Percentiles rank a stretch among this genome's conserved stretches.
phyloP scores from a whole-genome alignment of 2,329 filamentous ascomycete species.

The Cordyceps cicadae region DNA sequence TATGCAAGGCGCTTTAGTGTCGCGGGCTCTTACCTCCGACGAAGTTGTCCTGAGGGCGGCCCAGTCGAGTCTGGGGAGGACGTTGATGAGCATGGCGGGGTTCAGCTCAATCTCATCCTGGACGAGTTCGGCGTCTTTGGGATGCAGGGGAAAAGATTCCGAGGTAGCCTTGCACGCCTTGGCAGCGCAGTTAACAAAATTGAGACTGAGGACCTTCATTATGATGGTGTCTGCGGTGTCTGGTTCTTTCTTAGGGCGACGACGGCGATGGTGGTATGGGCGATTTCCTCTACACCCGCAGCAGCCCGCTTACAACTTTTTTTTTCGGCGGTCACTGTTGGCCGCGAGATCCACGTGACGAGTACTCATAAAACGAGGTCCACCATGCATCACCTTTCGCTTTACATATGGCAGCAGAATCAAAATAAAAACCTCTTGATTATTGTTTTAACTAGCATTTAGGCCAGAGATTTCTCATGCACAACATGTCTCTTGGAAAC shows the following conservation, averaged over 20 bases:
- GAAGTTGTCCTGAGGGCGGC: constrained; percentile 65
- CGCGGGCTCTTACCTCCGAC: constrained; percentile 53
- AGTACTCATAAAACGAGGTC: neutral
- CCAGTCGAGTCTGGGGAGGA: constrained; percentile 87
- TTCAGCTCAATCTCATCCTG: constrained; percentile 80
- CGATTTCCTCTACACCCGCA: constrained; percentile 9
- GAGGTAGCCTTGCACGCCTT: constrained; percentile 84
- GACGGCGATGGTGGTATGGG: neutral
- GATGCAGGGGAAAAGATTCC: constrained; percentile 81
- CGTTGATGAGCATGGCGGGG: constrained; percentile 69
- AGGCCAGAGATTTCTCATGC: constrained; percentile 12
- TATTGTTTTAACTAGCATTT: neutral
- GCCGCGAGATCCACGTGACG: constrained; percentile 24
- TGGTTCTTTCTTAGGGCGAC: neutral
- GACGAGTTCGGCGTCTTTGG: constrained; percentile 83
- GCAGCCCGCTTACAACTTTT: constrained; percentile 22
- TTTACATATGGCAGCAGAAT: neutral
- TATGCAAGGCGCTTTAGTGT: neutral
- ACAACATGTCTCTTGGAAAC: constrained; percentile 2
- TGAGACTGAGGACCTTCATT: constrained; percentile 95
- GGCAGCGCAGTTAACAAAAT: constrained; percentile 93
- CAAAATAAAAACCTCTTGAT: neutral
- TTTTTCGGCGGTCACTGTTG: constrained; percentile 16
- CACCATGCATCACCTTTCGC: neutral
- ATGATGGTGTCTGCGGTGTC: neutral